Evolutionary conservation across 106 monocot genomes (phyloP), one percentile per base, ranked within the genome.

Genomic region (Allium fistulosum): DNA sequence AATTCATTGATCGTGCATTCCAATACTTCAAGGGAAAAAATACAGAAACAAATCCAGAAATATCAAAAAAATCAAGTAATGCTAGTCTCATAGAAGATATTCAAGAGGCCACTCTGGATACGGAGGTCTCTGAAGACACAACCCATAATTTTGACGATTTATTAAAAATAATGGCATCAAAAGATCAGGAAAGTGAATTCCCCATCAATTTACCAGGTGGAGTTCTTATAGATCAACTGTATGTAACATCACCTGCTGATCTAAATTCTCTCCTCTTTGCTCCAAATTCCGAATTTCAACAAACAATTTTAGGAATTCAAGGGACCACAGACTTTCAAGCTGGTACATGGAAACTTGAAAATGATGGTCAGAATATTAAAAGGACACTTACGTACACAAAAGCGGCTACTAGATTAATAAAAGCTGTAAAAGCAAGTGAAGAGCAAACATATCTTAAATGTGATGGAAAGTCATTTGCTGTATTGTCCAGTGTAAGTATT

Each of bases 391-490:
- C 75, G 28, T 95, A 83, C 69, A 91, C 73, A 60, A 87, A 83
- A 68, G 90, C 90, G 59, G 79, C 94, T 46, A 83, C 79, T 61
- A 91, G 78, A 69, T 74, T 95, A 64, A 74, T 91, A 10, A 95
- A 91, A 53, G 82, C 94, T 62, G 94, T 95, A 51, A 88, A 81
- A 77, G 91, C 88, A 46, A 91, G 82, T 48, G 94, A 91, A 49
- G 94, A 95, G 27, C 83, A 91, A 51, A 85, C 61, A 63, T 95
- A 85, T 71, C 26, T 91, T 53, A 95, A 88, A 73, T 87, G 79
- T 62, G 83, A 95, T 81, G 90, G 87, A 28, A 86, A 91, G 64
- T 68, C 68, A 47, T 95, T 72, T 83, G 78, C 87, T 26, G 72
- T 91, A 60, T 81, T 95, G 26, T 48, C 67, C 51, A 85, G 77